phyloP scores from a whole-genome alignment of 257 asterid genomes.

The Przewalskia tangutica region DNA sequence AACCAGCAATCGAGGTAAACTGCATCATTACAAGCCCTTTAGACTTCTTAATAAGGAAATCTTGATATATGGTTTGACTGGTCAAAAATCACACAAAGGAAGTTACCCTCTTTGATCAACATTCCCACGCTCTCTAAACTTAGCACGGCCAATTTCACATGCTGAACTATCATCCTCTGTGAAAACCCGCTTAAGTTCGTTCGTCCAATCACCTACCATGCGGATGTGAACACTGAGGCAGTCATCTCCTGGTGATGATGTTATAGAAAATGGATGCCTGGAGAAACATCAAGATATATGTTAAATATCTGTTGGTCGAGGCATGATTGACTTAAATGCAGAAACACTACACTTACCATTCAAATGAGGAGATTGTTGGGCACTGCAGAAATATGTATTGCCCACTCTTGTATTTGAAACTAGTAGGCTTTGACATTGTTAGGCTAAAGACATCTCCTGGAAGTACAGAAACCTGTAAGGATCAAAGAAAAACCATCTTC shows the following conservation, averaged over 20 bases:
- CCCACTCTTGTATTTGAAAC: slow-evolving; percentile 84
- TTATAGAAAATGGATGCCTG: slow-evolving; percentile 98
- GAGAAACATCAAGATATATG: slow-evolving; percentile 2
- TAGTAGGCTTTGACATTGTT: slow-evolving; percentile 72
- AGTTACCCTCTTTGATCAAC: slow-evolving; percentile 57
- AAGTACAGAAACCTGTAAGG: slow-evolving; percentile 71
- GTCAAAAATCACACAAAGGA: not conserved
- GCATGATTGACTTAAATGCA: not conserved
- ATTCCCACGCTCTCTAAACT: slow-evolving; percentile 39
- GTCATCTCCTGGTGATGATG: slow-evolving; percentile 93
- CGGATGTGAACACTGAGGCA: slow-evolving; percentile 81
- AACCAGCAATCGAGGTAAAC: slow-evolving; percentile 65
- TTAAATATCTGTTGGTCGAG: not conserved
- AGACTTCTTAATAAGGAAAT: not conserved
- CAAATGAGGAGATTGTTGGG: slow-evolving; percentile 76
- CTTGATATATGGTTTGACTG: not conserved
- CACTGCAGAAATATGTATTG: slow-evolving; percentile 78
- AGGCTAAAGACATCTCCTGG: slow-evolving; percentile 94
- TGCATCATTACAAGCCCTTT: slow-evolving; percentile 18
- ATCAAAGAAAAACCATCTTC: slow-evolving; percentile 4
- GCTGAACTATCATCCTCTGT: slow-evolving; percentile 50
- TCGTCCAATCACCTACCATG: slow-evolving; percentile 60
- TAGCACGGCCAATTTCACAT: slow-evolving; percentile 53
- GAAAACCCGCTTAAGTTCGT: slow-evolving; percentile 51
- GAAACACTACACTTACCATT: slow-evolving; percentile 41